A percentile compares a stretch with the other conserved stretches of the same genome.
Evolutionary conservation across 306 rosid genomes (phyloP).

Genomic region (Cajanus cajan): DNA sequence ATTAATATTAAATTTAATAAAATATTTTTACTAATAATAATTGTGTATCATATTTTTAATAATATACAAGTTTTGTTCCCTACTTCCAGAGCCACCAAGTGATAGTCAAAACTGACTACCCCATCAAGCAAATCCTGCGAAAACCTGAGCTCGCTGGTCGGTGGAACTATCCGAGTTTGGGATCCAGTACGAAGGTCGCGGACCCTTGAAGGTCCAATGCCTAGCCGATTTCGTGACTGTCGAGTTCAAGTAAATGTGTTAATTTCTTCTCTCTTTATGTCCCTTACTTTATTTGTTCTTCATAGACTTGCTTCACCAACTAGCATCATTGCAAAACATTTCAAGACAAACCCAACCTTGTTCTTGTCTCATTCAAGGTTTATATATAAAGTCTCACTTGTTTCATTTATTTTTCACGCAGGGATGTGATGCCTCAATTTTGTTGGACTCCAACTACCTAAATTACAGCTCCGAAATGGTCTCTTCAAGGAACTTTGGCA

Average conservation of each 20-base stretch:
- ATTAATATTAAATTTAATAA: too few relatives aligned
- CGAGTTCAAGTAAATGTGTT: slow-evolving; percentile 43
- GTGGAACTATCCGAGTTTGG: too few relatives aligned
- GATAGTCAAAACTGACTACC: too few relatives aligned
- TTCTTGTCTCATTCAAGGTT: neutral
- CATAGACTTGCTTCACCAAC: neutral
- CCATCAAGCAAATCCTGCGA: too few relatives aligned
- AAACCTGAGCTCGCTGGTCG: too few relatives aligned
- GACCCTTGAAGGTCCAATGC: too few relatives aligned
- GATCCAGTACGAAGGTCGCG: too few relatives aligned
- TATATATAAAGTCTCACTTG: neutral
- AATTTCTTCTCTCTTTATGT: neutral
- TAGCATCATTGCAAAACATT: neutral
- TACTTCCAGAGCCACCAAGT: too few relatives aligned
- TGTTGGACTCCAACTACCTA: slow-evolving; percentile 25
- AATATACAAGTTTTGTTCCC: too few relatives aligned
- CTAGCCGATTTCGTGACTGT: too few relatives aligned
- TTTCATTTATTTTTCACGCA: neutral
- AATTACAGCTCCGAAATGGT: slow-evolving; percentile 31
- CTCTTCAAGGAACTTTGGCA: slow-evolving; percentile 41
- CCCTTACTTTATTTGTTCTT: neutral
- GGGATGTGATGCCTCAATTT: slow-evolving; percentile 57
- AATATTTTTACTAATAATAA: too few relatives aligned
- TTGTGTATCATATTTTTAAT: too few relatives aligned
- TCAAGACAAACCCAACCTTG: neutral